Evolutionary conservation across 306 rosid genomes (phyloP), one percentile per base, ranked within the genome.

Genomic region (Trifolium subterraneum): DNA sequence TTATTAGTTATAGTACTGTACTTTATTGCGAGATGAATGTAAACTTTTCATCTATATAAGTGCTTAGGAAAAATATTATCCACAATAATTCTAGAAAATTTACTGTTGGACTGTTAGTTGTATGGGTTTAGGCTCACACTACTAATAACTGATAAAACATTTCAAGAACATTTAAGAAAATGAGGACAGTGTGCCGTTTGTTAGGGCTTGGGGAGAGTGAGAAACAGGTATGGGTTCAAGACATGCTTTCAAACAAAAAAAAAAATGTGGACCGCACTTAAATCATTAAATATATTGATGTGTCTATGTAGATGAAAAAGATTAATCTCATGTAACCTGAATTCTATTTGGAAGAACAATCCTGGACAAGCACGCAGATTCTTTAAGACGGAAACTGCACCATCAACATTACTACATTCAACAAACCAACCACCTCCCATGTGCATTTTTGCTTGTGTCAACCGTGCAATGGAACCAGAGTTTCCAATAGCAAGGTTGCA

Each of bases 391-490:
- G 88, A 78, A 72, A 80, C 79, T 18, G 93, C 96, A 45, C 88
- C 88, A 70, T 88, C 93, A 6, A 86, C 77, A 75, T 84, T 88
- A 83, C 80, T 86, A 79, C 91, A 90, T 73, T 90, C 96, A 38
- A 88, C 88, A 83, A 86, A 80, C 96, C 96, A 90, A 84, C 93
- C 86, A 77, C 87, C 84, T 45, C 90, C 91, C 79, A 45, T 80
- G 65, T 83, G 91, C 79, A 78, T 74, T 75, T 83, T 85, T 78
- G 90, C 84, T 50, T 80, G 90, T 47, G 87, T 83, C 77, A 90
- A 78, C 83, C 90, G 84, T 64, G 82, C 74, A 68, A 86, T 81
- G 85, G 90, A 85, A 25, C 93, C 96, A 14, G 78, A 16, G 68
- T 84, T 86, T 61, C 87, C 81, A 63, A 90, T 68, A 33, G 96